These are phyloP conservation scores for Lepiota venenata DNA, from an alignment of 768 basidiomycete genomes.

Conservation along the genomic window DNA sequence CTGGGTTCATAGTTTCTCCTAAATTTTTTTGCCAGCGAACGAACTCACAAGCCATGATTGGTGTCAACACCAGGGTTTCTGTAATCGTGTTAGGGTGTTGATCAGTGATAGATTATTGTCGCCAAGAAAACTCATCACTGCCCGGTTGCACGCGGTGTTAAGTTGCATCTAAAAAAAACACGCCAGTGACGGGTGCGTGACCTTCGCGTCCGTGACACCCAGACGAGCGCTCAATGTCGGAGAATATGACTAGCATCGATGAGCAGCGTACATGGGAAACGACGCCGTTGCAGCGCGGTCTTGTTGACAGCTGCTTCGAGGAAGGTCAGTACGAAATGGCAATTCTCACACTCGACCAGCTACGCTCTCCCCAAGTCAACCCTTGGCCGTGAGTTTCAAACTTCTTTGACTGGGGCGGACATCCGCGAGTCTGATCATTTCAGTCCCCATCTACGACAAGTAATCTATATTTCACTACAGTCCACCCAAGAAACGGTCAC, in stretches of 20 bases:
- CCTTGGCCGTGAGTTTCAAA: constrained; percentile 51
- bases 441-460: constrained; percentile 63
- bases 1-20: neutral
- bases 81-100: too few species aligned
- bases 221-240: neutral
- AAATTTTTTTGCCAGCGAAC: too few species aligned
- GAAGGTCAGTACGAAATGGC: constrained; percentile 75
- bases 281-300: constrained; percentile 14
- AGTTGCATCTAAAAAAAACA: neutral
- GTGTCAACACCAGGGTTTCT: too few species aligned
- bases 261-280: constrained; percentile 10
- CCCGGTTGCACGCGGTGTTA: neutral
- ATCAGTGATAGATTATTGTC: too few species aligned
- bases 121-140: neutral
- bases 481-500: constrained; percentile 31
- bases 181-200: neutral
- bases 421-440: constrained; percentile 10
- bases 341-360: constrained; percentile 56
- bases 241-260: neutral
- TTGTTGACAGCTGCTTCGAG: constrained; percentile 74
- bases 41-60: too few species aligned
- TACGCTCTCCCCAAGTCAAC: constrained; percentile 53
- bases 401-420: neutral
- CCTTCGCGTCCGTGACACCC: neutral
- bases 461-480: constrained; percentile 70